Evolutionary conservation across 805 yeast species (phyloP), one percentile per base, ranked within the genome.

Genomic region (Priceomyces castillae): DNA sequence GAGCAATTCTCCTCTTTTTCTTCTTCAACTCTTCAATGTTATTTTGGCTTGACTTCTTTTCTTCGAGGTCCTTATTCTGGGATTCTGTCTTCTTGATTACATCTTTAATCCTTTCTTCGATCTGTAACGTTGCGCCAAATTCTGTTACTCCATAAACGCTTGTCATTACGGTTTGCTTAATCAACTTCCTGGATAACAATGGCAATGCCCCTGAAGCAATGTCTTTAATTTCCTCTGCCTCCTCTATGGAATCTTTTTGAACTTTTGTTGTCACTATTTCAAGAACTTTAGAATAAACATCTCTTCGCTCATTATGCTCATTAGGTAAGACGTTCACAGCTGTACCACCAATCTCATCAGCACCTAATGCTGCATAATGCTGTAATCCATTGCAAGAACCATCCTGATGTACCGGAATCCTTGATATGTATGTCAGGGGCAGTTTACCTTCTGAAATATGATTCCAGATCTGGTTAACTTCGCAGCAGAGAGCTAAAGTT

Each of bases 301-400:
- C 74, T 30, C 61, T 49, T 3, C 46, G 43, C 6, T 39, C 43
- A 4, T 30, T 25, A 7, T 46, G 34, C 6, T 30, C n/a, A 18
- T 43, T 22, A 2, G 65, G 62, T 1, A 61, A 25, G 5, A 71
- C 49, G 46, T 71, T 71, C 4, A 71, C 76, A 1, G 74, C 65
- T n/a, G 37, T 39, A 0, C 67, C 75, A 2, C 74, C 76, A 11
- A 50, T 57, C 15, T 34, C 25, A 46, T 71, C 76, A 0, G 57
- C 57, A 2, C 73, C 69, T 14, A 71, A 51, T 1, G 75, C 76
- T 5, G 76, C 70, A 51, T 71, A 71, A 46, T 71, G 76, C 51
- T 71, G 76, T 30, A 71, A 59, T 2, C 76, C 76, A 49, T 71
- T 71, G 43, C 76, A 71, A 0, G 75, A 65, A 0, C 76, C 76